Conservation (phyloP, 352 stramenopile species). For the Plasmopara halstedii region DNA sequence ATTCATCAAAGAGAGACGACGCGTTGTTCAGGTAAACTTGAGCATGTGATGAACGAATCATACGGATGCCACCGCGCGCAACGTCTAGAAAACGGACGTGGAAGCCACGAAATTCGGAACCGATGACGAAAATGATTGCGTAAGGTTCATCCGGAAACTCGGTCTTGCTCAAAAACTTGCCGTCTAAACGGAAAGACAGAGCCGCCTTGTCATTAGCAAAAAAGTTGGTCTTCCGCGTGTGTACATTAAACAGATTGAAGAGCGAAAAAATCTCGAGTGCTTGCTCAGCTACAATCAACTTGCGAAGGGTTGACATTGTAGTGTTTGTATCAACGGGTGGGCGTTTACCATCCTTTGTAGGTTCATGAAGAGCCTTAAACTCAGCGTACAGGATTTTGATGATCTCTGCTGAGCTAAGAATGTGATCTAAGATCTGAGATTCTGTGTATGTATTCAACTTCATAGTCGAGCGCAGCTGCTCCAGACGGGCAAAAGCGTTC, state of each 20-base stretch:
- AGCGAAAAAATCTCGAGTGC: slow-evolving; percentile 72
- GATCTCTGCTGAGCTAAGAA: slow-evolving; percentile 57
- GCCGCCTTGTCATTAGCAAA: slow-evolving; percentile 75
- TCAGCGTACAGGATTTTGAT: slow-evolving; percentile 76
- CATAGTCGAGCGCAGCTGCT: slow-evolving; percentile 74
- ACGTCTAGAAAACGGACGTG: slow-evolving; percentile 98
- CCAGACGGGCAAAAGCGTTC: slow-evolving; percentile 62
- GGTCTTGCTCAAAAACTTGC: slow-evolving; percentile 64
- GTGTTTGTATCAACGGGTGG: slow-evolving; percentile 30
- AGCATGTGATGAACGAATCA: slow-evolving; percentile 75
- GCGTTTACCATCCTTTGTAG: slow-evolving; percentile 23
- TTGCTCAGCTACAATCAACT: slow-evolving; percentile 67
- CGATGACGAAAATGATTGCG: slow-evolving; percentile 93
- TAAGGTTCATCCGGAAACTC: slow-evolving; percentile 85
- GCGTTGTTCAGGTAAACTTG: slow-evolving; percentile 89
- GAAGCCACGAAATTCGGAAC: slow-evolving; percentile 95
- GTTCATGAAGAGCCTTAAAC: slow-evolving; percentile 66
- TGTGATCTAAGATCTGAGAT: slow-evolving; percentile 82
- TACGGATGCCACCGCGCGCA: slow-evolving; percentile 91
- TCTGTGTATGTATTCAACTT: slow-evolving; percentile 86
- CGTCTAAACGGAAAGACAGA: slow-evolving; percentile 66
- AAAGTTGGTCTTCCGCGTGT: slow-evolving; percentile 82
- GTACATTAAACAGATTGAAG: slow-evolving; percentile 80
- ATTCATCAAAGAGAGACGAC: slow-evolving; percentile 94
- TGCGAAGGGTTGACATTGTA: slow-evolving; percentile 65